Evolutionary conservation across 768 basidiomycete species (phyloP).

Genomic region (Rhodosporidiobolus odoratus): DNA sequence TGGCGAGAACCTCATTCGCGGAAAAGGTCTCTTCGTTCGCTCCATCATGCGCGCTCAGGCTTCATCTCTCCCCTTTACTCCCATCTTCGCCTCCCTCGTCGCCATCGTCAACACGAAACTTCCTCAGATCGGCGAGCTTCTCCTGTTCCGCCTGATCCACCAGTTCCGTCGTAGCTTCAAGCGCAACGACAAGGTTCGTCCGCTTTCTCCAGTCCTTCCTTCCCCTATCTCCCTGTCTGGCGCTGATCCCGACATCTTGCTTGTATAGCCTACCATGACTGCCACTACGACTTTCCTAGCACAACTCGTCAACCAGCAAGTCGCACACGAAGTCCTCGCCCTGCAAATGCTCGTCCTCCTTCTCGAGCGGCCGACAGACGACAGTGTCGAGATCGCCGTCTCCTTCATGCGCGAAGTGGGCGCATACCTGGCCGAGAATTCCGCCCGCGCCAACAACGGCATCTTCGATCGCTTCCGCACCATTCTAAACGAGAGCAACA

Average conservation of each 20-base stretch:
- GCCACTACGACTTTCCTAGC: constrained; percentile 80
- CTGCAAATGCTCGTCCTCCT: constrained; percentile 93
- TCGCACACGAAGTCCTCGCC: constrained; percentile 89
- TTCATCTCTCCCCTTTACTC: constrained; percentile 93
- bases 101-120: constrained; percentile 95
- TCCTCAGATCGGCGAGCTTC: constrained; percentile 88
- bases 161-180: constrained; percentile 94
- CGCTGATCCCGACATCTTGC: too few relatives aligned
- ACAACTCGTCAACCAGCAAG: constrained; percentile 86
- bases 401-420: constrained; percentile 97
- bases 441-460: constrained; percentile 88
- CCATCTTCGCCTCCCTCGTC: constrained; percentile 89
- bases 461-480: constrained; percentile 96
- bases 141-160: constrained; percentile 80
- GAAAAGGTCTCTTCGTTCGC: constrained; percentile 82
- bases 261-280: constrained; percentile 73
- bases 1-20: constrained; percentile 85
- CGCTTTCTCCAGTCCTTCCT: neutral
- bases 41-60: constrained; percentile 98
- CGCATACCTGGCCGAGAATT: constrained; percentile 84
- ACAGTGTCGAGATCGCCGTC: constrained; percentile 96
- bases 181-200: constrained; percentile 86
- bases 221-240: neutral
- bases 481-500: constrained; percentile 86
- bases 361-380: constrained; percentile 90